Evolutionary conservation across 2,329 filamentous ascomycete species (phyloP).

Genomic region (Penicillium sp.): DNA sequence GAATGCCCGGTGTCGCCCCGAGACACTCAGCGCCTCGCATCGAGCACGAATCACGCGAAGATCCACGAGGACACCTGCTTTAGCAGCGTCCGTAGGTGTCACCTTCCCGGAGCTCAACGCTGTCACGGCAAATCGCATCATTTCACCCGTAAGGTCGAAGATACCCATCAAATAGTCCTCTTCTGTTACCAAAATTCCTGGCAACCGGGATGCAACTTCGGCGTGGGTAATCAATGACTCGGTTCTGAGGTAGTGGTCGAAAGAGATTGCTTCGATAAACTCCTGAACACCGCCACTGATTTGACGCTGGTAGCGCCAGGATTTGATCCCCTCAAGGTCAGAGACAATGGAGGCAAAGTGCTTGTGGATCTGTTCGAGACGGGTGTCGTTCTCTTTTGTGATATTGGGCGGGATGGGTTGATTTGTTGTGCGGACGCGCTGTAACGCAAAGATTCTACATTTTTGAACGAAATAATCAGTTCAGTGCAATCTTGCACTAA

Average conservation of each 20-base stretch:
- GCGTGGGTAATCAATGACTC: slow-evolving; percentile 73
- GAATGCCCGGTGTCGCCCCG: slow-evolving; percentile 49
- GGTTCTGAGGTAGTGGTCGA: slow-evolving; percentile 81
- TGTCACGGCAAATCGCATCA: slow-evolving; percentile 96
- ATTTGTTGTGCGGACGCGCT: slow-evolving; percentile 58
- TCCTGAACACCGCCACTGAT: slow-evolving; percentile 86
- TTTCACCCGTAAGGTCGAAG: slow-evolving; percentile 91
- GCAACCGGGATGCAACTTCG: slow-evolving; percentile 55
- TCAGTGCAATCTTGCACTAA: too few species aligned
- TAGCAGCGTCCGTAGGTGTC: slow-evolving; percentile 40
- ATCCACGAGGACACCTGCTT: slow-evolving; percentile 75
- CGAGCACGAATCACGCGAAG: slow-evolving; percentile 75
- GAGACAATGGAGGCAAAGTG: slow-evolving; percentile 69
- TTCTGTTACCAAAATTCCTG: slow-evolving; percentile 67
- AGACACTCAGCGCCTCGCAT: slow-evolving; percentile 72
- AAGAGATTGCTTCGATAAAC: slow-evolving; percentile 88
- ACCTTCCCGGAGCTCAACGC: slow-evolving; percentile 75
- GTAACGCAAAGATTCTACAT: slow-evolving; percentile 77
- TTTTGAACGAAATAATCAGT: not conserved
- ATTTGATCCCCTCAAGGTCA: slow-evolving; percentile 78
- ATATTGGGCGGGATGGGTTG: slow-evolving; percentile 66
- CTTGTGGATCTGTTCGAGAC: slow-evolving; percentile 70
- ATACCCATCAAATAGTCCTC: slow-evolving; percentile 89
- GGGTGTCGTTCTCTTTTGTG: slow-evolving; percentile 68
- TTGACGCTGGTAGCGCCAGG: slow-evolving; percentile 77